phyloP scores from a whole-genome alignment of 78 protist species.

The Dictyostelium citrinum region DNA sequence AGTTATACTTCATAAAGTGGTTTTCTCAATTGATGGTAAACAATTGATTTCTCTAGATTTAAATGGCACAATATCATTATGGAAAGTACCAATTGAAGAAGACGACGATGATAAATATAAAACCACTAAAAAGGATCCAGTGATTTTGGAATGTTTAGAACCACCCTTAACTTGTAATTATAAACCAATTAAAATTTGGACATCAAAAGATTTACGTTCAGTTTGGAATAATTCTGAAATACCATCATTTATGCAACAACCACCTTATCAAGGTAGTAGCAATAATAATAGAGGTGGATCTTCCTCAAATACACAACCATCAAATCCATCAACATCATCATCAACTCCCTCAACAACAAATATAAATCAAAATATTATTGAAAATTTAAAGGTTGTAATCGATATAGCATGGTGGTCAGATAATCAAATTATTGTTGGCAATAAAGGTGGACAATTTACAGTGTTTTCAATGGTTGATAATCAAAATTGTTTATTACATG shows the following conservation, averaged over 20 bases:
- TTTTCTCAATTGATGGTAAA: conserved; percentile 41
- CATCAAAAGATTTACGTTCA: neutral
- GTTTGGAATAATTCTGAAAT: conserved; percentile 1
- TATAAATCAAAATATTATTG: neutral
- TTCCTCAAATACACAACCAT: neutral
- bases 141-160: neutral
- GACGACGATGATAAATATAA: neutral
- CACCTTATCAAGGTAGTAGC: neutral
- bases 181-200: conserved; percentile 14
- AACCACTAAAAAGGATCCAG: neutral
- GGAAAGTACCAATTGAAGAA: conserved; percentile 15
- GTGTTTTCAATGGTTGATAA: conserved; percentile 30
- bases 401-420: conserved; percentile 76
- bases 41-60: conserved; percentile 40
- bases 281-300: neutral
- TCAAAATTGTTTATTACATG: conserved; percentile 56
- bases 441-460: conserved; percentile 46
- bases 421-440: conserved; percentile 32
- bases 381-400: neutral
- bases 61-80: conserved; percentile 47
- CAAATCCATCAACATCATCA: neutral
- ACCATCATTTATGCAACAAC: conserved; percentile 9
- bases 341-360: neutral
- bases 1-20: conserved; percentile 26
- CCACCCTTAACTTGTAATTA: neutral